Evolutionary conservation across 139 green algal species (phyloP).

Genomic region (Closterium sp.): DNA sequence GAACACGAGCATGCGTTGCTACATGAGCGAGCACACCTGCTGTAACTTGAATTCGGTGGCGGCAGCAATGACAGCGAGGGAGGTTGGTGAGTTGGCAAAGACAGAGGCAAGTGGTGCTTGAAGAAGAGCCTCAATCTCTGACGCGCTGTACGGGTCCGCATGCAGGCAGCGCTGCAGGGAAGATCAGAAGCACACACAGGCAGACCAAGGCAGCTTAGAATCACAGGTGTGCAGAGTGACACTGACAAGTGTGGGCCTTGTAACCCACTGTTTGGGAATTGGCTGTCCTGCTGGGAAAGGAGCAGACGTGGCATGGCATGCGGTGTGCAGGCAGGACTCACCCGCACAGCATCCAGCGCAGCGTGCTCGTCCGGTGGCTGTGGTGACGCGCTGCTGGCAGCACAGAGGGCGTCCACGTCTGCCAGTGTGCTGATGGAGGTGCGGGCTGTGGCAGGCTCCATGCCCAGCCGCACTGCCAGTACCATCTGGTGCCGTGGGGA

Average conservation of each 20-base stretch:
- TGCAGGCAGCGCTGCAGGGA: background rate
- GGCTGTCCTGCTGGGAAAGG: background rate
- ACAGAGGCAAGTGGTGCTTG: background rate
- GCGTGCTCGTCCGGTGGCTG: background rate
- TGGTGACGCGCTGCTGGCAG: background rate
- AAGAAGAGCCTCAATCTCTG: background rate
- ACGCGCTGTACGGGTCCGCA: background rate
- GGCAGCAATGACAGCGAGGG: background rate
- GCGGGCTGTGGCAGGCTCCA: background rate
- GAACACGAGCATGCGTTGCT: background rate
- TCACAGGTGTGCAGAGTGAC: background rate
- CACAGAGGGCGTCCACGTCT: slow-evolving; percentile 23
- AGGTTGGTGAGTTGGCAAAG: background rate
- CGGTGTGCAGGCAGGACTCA: background rate
- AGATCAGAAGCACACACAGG: background rate
- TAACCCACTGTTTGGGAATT: no score
- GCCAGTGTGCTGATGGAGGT: background rate
- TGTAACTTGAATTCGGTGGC: background rate
- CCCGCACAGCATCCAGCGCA: background rate
- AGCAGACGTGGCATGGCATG: background rate
- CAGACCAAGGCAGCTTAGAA: background rate
- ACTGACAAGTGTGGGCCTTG: background rate
- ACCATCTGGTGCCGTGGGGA: slow-evolving; percentile 11
- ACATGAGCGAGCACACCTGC: background rate
- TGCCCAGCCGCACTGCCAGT: slow-evolving; percentile 19